A percentile compares a stretch with the other conserved stretches of the same genome.
These are phyloP conservation scores for Arthrobotrys iridis DNA, from an alignment of 2,329 filamentous ascomycete genomes.

Conservation along the genomic window DNA sequence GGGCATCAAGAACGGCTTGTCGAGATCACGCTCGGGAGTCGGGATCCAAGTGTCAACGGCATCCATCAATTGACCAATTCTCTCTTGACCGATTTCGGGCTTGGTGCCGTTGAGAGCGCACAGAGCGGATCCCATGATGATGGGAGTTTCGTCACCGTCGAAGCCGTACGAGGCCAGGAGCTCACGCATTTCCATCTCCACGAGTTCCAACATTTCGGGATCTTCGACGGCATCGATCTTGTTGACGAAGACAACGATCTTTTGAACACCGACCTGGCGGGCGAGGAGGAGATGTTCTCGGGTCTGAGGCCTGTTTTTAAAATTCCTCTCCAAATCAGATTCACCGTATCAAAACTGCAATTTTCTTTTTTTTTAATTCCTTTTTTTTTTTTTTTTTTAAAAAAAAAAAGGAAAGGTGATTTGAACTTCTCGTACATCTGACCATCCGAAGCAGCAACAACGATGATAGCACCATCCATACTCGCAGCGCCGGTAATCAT, in stretches of 20 bases:
- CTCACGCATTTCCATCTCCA: conserved; percentile 99
- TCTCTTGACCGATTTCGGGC: conserved; percentile 83
- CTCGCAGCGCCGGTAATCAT: conserved; percentile 99
- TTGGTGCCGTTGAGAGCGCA: conserved; percentile 89
- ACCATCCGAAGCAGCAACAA: conserved; percentile 96
- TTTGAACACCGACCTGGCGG: conserved; percentile 97
- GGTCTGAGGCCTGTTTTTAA: conserved; percentile 79
- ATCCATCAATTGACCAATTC: conserved; percentile 90
- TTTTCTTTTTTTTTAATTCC: neutral
- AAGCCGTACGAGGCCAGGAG: conserved; percentile 92
- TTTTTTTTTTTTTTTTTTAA: neutral
- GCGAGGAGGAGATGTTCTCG: conserved; percentile 97
- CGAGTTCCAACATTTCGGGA: conserved; percentile 99
- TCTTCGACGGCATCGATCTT: conserved; percentile 98
- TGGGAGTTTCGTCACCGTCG: conserved; percentile 96
- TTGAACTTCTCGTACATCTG: conserved; percentile 75
- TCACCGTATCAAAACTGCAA: neutral
- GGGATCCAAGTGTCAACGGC: conserved; percentile 97
- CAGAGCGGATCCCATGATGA: conserved; percentile 95
- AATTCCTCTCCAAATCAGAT: conserved; percentile 29
- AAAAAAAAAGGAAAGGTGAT: neutral
- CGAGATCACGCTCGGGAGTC: conserved; percentile 88
- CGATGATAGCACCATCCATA: conserved; percentile 99
- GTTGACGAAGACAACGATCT: conserved; percentile 99
- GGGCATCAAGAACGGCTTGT: conserved; percentile 99